A percentile compares a stretch with the other conserved stretches of the same genome.
These are phyloP conservation scores for Apiospora malaysiana DNA, from an alignment of 2,329 filamentous ascomycete genomes.

Conservation along the genomic window DNA sequence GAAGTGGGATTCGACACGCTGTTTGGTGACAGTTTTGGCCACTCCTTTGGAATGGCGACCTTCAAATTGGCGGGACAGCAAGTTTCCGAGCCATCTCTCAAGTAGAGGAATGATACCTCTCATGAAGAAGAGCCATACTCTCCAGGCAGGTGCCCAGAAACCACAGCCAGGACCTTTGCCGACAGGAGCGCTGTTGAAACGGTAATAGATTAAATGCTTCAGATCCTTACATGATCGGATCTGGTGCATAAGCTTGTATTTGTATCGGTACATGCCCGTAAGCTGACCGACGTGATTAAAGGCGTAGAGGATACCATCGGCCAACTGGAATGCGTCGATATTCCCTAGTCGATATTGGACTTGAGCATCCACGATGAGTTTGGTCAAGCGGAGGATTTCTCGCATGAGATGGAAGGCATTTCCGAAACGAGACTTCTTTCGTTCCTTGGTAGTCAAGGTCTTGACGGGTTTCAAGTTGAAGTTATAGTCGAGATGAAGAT, in stretches of 20 bases:
- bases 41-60: conserved; percentile 98
- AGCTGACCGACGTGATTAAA: conserved; percentile 99
- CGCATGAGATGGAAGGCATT: conserved; percentile 99
- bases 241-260: conserved; percentile 99
- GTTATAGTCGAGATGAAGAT: conserved; percentile 98
- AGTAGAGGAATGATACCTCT: conserved; percentile 95
- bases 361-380: conserved; percentile 97
- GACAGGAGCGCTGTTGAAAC: conserved; percentile 95
- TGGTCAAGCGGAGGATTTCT: conserved; percentile 93
- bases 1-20: conserved; percentile 98
- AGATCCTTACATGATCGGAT: conserved; percentile 98
- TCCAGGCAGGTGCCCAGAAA: conserved; percentile 98
- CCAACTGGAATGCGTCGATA: conserved; percentile 97
- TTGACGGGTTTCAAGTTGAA: conserved; percentile 99
- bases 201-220: conserved; percentile 99
- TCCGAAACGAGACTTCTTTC: conserved; percentile 98
- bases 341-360: conserved; percentile 97
- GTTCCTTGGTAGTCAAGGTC: conserved; percentile 96
- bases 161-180: conserved; percentile 97
- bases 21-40: conserved; percentile 98
- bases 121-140: conserved; percentile 99
- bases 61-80: conserved; percentile 96
- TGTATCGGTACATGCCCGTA: conserved; percentile 99
- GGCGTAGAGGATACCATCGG: conserved; percentile 97
- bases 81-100: conserved; percentile 95